Conservation (phyloP, 148 eudicot species). For the Cornus suecica region DNA sequence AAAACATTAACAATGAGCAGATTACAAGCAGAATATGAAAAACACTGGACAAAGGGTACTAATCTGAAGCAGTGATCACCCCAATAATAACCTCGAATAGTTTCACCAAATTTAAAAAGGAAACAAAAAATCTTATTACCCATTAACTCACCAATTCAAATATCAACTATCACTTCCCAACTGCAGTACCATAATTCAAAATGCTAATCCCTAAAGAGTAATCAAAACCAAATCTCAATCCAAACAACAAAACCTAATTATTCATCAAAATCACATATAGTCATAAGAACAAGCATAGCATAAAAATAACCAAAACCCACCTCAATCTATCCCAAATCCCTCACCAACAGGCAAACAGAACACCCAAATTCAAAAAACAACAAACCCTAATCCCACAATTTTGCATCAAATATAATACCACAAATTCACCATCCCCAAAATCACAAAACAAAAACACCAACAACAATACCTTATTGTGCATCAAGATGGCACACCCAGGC, state of each 20-base stretch:
- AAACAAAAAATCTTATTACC: not conserved
- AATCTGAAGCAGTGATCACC: not conserved
- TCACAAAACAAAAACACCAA: conserved; percentile 12
- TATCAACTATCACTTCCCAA: conserved; percentile 14
- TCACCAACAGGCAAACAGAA: too few relatives aligned
- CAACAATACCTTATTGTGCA: conserved; percentile 84
- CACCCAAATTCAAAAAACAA: too few relatives aligned
- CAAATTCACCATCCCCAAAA: not conserved
- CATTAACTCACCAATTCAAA: not conserved
- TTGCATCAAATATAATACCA: too few relatives aligned
- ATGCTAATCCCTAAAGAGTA: not conserved
- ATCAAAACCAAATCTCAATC: conserved; percentile 9
- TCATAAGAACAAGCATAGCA: conserved; percentile 23
- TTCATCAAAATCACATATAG: conserved; percentile 88
- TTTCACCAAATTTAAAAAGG: not conserved
- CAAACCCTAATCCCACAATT: too few relatives aligned
- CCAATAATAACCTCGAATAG: not conserved
- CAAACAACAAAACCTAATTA: conserved; percentile 56
- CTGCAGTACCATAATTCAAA: conserved; percentile 7
- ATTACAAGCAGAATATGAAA: too few relatives aligned
- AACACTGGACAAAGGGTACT: not conserved
- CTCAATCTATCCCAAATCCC: too few relatives aligned
- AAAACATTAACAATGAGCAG: too few relatives aligned
- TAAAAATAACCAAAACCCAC: too few relatives aligned
- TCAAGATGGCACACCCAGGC: conserved; percentile 89